phyloP scores from a whole-genome alignment of 371 early-diverging fungal species.

The Mucor plumbeus region DNA sequence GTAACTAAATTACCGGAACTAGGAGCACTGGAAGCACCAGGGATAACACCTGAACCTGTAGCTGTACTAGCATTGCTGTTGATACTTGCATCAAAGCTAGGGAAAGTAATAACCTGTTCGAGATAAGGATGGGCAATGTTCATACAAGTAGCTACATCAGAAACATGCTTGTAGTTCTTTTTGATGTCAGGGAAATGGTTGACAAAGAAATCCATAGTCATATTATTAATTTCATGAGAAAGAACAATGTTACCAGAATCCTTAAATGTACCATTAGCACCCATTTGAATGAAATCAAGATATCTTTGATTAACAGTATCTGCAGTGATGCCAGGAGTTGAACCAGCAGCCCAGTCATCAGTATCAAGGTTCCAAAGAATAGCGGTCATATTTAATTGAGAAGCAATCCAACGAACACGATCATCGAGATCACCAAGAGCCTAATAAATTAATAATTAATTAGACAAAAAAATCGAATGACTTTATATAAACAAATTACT shows the following conservation, averaged over 20 bases:
- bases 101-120: constrained; percentile 48
- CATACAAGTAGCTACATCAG: constrained; percentile 59
- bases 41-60: constrained; percentile 41
- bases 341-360: constrained; percentile 52
- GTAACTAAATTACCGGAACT: constrained; percentile 15
- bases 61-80: constrained; percentile 31
- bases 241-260: constrained; percentile 52
- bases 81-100: constrained; percentile 37
- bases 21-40: constrained; percentile 38
- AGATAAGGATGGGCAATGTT: constrained; percentile 59
- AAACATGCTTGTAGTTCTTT: constrained; percentile 49
- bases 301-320: constrained; percentile 47
- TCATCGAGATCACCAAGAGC: constrained; percentile 59
- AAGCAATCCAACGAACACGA: constrained; percentile 60
- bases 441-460: constrained; percentile 20
- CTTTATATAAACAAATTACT: constrained; percentile 14
- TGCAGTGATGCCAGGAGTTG: constrained; percentile 38
- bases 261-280: constrained; percentile 47
- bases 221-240: constrained; percentile 59
- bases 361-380: constrained; percentile 59
- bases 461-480: neutral
- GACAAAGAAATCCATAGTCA: constrained; percentile 56
- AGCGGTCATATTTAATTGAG: constrained; percentile 53
- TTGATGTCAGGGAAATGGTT: constrained; percentile 55
- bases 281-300: constrained; percentile 48